These are phyloP conservation scores for Chytridiales sp. DNA, from an alignment of 371 early-diverging fungal genomes.

Conservation along the genomic window DNA sequence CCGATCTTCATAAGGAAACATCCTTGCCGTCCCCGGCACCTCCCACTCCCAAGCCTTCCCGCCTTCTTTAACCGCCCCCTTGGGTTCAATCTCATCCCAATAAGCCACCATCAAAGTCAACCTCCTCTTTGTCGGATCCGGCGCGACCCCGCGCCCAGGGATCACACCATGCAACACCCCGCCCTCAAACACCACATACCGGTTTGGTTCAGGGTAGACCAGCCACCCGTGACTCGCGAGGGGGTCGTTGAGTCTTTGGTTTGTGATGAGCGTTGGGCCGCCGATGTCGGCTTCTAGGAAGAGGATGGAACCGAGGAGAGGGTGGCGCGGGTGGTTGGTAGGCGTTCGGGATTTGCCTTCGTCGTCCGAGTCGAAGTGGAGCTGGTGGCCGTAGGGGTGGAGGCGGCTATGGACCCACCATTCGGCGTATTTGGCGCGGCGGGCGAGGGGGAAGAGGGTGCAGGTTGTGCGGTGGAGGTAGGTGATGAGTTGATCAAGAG, in stretches of 20 bases:
- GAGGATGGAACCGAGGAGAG: constrained; percentile 13
- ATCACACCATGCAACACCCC: constrained; percentile 25
- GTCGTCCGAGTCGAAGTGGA: constrained; percentile 33
- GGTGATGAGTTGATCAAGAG: constrained; percentile 21
- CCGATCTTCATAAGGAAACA: neutral
- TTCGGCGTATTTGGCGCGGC: constrained; percentile 21
- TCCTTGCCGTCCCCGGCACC: neutral
- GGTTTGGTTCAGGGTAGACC: constrained; percentile 12
- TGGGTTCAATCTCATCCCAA: constrained; percentile 15
- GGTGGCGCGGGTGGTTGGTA: constrained; percentile 6
- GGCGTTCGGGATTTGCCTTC: constrained; percentile 9
- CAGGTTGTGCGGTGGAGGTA: constrained; percentile 13
- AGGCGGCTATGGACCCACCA: constrained; percentile 32
- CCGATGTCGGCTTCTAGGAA: constrained; percentile 16
- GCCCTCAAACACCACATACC: constrained; percentile 25
- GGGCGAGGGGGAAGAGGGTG: constrained; percentile 19
- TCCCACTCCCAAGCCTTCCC: no score
- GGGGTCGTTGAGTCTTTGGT: constrained; percentile 25
- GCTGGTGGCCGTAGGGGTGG: constrained; percentile 29
- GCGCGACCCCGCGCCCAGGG: constrained; percentile 11
- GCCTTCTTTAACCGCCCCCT: no score
- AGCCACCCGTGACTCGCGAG: constrained; percentile 22
- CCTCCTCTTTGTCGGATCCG: neutral
- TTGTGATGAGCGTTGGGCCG: constrained; percentile 25
- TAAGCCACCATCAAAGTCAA: constrained; percentile 22